Base-by-base conservation (phyloP, 805 yeast genomes). In the Candida manassasensis region DNA sequence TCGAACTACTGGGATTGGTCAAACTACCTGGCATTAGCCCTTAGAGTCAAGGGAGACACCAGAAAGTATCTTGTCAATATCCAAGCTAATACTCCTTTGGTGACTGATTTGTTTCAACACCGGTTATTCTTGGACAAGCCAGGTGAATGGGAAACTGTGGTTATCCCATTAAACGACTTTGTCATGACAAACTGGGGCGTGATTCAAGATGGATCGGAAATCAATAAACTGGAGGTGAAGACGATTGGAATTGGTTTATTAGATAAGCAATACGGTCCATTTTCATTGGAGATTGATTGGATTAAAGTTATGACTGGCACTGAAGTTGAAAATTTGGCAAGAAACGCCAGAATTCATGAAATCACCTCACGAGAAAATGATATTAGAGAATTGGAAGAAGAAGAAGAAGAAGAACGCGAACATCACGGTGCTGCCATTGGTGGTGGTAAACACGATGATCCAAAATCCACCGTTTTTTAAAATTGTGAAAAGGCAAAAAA, bases 161-260 rank as follows among this genome's bases (percentile, higher is more conserved):
- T 81, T 19, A 78, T 86, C 21, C 87, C 93, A 29, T 63, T 86
- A 34, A 73, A 77, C 44, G 88, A 82, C 51, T 84, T 86, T 57
- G 88, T 86, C 34, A 69, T 85, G 58, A 86, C 95, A 15, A 84
- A 84, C 54, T 78, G 84, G 69, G 95, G 95, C n/a, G 69, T 63
- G 3, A 67, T 67, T 34, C 71, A 67, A 50, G 71, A 66, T 40
- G 71, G 69, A n/a, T 55, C 62, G 37, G 71, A 63, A 43, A 63
- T 85, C 54, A 82, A 84, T 53, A 76, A 73, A 47, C 66, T 74
- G 14, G 75, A 75, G 43, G 75, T 85, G 34, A 77, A 79, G 48
- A 80, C 89, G 3, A 63, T 85, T 13, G 95, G 95, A 2, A 59
- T 85, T 21, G 93, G 95, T 6, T 71, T 85, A 28, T 69, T 83